A percentile compares a stretch with the other conserved stretches of the same genome.
phyloP scores from a whole-genome alignment of 164 flowering plant species.

The Tinospora cordifolia region DNA sequence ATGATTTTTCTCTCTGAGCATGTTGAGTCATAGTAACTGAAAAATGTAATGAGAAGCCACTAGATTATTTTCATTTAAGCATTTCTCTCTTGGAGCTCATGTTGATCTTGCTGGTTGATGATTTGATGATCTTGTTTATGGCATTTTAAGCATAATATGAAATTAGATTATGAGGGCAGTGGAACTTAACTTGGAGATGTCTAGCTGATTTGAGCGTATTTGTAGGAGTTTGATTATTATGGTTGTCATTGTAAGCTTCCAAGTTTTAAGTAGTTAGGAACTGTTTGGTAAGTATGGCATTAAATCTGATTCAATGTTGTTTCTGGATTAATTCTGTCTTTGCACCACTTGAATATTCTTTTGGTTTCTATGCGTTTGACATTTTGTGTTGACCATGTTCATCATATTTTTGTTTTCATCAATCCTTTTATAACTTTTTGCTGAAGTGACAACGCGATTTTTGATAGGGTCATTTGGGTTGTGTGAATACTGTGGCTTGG shows the following conservation, averaged over 20 bases:
- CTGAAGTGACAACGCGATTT: slow-evolving; percentile 2
- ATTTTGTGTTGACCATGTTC: neutral
- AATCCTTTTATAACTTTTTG: neutral
- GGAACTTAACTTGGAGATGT: too few species aligned
- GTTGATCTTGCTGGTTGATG: neutral
- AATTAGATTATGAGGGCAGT: too few species aligned
- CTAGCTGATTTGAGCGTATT: too few species aligned
- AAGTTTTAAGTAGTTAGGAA: too few species aligned
- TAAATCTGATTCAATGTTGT: too few species aligned
- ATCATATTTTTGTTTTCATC: neutral
- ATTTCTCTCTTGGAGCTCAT: neutral
- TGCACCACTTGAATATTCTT: neutral
- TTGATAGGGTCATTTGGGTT: slow-evolving; percentile 80
- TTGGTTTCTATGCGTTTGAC: neutral
- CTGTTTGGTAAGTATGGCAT: neutral
- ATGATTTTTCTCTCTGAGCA: neutral
- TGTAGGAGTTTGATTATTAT: too few species aligned
- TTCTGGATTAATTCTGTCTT: neutral
- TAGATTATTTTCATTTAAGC: neutral
- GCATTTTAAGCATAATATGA: neutral
- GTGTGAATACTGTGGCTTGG: slow-evolving; percentile 90
- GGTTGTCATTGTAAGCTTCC: too few species aligned
- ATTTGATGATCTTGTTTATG: neutral
- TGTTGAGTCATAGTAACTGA: neutral
- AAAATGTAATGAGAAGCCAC: neutral